These are phyloP conservation scores for Calycina marina DNA, from an alignment of 2,329 filamentous ascomycete species.

Conservation along the genomic window DNA sequence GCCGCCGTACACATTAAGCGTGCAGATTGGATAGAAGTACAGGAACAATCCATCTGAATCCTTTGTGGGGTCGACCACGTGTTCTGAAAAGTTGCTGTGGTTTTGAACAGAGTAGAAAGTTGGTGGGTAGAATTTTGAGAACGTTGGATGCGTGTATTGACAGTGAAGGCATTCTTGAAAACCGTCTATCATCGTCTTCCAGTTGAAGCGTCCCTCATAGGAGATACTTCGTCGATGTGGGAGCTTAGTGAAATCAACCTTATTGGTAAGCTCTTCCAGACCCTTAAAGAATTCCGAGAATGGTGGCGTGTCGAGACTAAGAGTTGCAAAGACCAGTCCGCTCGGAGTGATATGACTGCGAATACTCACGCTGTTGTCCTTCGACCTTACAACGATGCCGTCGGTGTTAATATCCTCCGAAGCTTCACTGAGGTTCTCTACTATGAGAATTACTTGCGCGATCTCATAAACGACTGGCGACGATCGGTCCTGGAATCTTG, in stretches of 20 bases:
- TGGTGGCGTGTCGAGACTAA: conserved; percentile 30
- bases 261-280: conserved; percentile 31
- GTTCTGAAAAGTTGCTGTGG: conserved; percentile 38
- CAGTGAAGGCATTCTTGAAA: conserved; percentile 45
- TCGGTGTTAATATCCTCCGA: conserved; percentile 13
- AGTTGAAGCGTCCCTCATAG: conserved; percentile 43
- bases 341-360: conserved; percentile 29
- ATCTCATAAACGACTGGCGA: conserved; percentile 33
- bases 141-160: conserved; percentile 41
- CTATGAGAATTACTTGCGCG: conserved; percentile 30
- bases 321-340: conserved; percentile 36
- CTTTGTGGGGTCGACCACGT: conserved; percentile 37
- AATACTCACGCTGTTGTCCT: conserved; percentile 18
- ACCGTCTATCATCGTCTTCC: conserved; percentile 45
- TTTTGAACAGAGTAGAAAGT: conserved; percentile 40
- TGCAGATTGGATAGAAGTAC: conserved; percentile 43
- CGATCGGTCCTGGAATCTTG: conserved; percentile 28
- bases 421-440: conserved; percentile 21
- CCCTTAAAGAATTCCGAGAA: conserved; percentile 40
- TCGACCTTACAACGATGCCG: conserved; percentile 26
- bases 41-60: conserved; percentile 38
- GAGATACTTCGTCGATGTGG: conserved; percentile 36
- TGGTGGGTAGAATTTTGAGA: conserved; percentile 38
- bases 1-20: conserved; percentile 40
- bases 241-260: conserved; percentile 37